phyloP scores from a whole-genome alignment of 2,329 filamentous ascomycete species.

The Neopestalotiopsis rosae region DNA sequence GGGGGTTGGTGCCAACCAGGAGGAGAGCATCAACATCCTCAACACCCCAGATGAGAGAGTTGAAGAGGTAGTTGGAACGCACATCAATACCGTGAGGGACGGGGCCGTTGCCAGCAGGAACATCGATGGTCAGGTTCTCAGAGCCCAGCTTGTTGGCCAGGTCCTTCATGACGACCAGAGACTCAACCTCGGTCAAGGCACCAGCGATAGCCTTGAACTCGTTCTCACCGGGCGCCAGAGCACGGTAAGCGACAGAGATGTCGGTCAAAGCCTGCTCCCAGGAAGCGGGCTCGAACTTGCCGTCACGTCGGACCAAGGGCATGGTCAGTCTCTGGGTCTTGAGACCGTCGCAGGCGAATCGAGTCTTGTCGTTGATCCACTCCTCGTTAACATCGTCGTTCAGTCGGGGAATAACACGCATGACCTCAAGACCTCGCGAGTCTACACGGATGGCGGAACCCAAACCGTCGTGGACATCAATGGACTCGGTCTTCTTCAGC shows the following conservation, averaged over 20 bases:
- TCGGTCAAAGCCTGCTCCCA: slow-evolving; percentile 96
- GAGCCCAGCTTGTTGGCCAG: slow-evolving; percentile 95
- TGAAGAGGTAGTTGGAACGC: slow-evolving; percentile 94
- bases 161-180: slow-evolving; percentile 95
- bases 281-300: slow-evolving; percentile 88
- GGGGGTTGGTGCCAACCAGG: slow-evolving; percentile 91
- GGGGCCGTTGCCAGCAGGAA: slow-evolving; percentile 81
- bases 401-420: slow-evolving; percentile 89
- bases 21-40: slow-evolving; percentile 94
- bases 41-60: slow-evolving; percentile 91
- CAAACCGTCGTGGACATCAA: slow-evolving; percentile 91
- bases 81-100: slow-evolving; percentile 92
- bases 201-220: slow-evolving; percentile 97
- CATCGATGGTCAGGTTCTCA: slow-evolving; percentile 93
- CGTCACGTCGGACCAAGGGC: slow-evolving; percentile 84
- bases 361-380: slow-evolving; percentile 99
- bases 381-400: slow-evolving; percentile 99
- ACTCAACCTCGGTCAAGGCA: slow-evolving; percentile 89
- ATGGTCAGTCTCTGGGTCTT: slow-evolving; percentile 96
- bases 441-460: slow-evolving; percentile 96
- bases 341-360: slow-evolving; percentile 94
- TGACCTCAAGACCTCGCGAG: slow-evolving; percentile 91
- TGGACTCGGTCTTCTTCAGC: slow-evolving; percentile 91
- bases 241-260: slow-evolving; percentile 80
- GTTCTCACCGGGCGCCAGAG: slow-evolving; percentile 82